Evolutionary conservation across 257 asterid genomes (phyloP).

Genomic region (Buddleja alternifolia): DNA sequence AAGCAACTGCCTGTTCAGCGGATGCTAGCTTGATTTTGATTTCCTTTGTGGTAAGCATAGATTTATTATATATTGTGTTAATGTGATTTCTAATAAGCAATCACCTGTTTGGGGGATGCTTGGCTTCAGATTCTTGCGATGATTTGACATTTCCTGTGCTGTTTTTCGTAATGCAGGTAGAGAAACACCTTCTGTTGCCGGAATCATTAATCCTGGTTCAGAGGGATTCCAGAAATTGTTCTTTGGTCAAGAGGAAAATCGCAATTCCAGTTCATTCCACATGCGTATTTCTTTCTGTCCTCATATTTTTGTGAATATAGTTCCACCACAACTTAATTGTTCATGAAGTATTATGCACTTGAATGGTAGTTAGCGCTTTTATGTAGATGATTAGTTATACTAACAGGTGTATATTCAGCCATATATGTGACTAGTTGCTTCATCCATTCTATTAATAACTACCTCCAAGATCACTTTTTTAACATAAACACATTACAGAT

Average conservation of each 20-base stretch:
- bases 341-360: slow-evolving; percentile 2
- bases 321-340: background rate
- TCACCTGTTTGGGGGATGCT: background rate
- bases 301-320: background rate
- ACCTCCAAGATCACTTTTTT: background rate
- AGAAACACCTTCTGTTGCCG: slow-evolving; percentile 99
- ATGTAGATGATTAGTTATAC: background rate
- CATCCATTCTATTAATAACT: background rate
- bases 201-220: slow-evolving; percentile 97
- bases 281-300: slow-evolving; percentile 41
- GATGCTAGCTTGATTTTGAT: slow-evolving; percentile 99
- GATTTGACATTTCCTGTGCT: slow-evolving; percentile 9
- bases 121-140: slow-evolving; percentile 14
- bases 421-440: background rate
- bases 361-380: background rate
- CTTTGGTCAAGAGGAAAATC: slow-evolving; percentile 96
- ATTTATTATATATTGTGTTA: slow-evolving; percentile 22
- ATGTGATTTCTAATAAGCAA: slow-evolving; percentile 12
- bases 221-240: slow-evolving; percentile 98
- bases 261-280: slow-evolving; percentile 96
- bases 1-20: slow-evolving; percentile 98
- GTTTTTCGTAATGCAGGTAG: slow-evolving; percentile 61
- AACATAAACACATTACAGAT: background rate
- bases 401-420: background rate
- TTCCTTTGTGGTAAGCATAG: slow-evolving; percentile 80